These are phyloP conservation scores for Podospora pseudocomata DNA, from an alignment of 495 filamentous ascomycete species.

Conservation along the genomic window DNA sequence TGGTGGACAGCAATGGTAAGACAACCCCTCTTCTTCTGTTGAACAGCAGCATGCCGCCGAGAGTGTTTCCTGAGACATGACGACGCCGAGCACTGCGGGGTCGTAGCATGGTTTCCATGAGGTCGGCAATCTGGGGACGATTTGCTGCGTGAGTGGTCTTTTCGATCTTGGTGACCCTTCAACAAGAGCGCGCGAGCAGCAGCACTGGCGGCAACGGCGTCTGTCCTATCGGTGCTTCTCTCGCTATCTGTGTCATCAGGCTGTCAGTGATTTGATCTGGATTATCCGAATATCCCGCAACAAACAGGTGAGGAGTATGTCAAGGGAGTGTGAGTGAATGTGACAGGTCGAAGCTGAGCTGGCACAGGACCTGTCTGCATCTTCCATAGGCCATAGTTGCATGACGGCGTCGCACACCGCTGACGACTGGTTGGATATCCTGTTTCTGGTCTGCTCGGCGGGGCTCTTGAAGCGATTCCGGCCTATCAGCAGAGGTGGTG, in stretches of 20 bases:
- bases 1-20: not conserved
- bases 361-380: slow-evolving; percentile 4
- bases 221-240: not conserved
- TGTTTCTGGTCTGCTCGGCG: not conserved
- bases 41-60: not conserved
- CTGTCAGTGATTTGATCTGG: not conserved
- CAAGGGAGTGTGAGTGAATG: slow-evolving; percentile 13
- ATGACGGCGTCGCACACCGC: not conserved
- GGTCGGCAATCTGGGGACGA: not conserved
- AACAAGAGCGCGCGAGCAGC: too few relatives aligned
- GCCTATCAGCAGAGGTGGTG: not conserved
- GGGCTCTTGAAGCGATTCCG: not conserved
- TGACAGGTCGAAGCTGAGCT: slow-evolving; percentile 30
- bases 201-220: not conserved
- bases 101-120: not conserved
- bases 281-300: not conserved
- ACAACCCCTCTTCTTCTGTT: not conserved
- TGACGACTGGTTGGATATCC: not conserved
- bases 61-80: too few relatives aligned
- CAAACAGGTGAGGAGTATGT: not conserved
- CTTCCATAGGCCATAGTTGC: not conserved
- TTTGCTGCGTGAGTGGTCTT: not conserved
- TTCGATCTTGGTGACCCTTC: not conserved
- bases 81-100: too few relatives aligned
- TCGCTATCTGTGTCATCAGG: not conserved